These are phyloP conservation scores for Phytophthora palmivora DNA, from an alignment of 352 stramenopile species.

Conservation along the genomic window DNA sequence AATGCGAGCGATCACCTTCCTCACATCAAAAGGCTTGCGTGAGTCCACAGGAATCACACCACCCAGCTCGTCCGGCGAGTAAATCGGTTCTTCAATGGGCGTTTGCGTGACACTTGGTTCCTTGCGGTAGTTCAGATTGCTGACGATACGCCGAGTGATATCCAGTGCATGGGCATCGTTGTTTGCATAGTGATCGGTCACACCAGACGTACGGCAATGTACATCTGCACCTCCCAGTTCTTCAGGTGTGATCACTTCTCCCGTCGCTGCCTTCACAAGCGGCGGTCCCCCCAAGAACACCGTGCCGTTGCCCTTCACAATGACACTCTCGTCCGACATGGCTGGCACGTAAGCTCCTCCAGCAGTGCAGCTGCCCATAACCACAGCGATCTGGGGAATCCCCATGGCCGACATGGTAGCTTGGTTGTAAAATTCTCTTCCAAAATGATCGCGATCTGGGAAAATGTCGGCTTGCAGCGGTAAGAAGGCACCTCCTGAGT, in stretches of 20 bases:
- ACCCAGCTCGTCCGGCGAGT: conserved; percentile 91
- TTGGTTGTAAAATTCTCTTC: conserved; percentile 99
- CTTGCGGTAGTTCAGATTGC: conserved; percentile 88
- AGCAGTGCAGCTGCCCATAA: conserved; percentile 98
- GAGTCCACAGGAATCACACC: conserved; percentile 95
- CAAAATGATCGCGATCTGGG: conserved; percentile 97
- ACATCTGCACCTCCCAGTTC: conserved; percentile 96
- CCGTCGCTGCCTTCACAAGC: conserved; percentile 98
- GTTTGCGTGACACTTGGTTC: conserved; percentile 47
- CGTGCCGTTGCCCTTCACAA: conserved; percentile 96
- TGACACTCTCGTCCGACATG: conserved; percentile 98
- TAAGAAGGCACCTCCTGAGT: conserved; percentile 95
- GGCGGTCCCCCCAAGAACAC: conserved; percentile 98
- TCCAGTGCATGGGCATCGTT: conserved; percentile 96
- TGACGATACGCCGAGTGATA: conserved; percentile 92
- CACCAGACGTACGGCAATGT: conserved; percentile 91
- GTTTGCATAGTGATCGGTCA: conserved; percentile 97
- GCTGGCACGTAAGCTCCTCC: conserved; percentile 97
- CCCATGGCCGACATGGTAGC: conserved; percentile 94
- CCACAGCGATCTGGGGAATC: conserved; percentile 97
- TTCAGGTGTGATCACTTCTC: conserved; percentile 95
- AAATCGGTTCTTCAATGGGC: conserved; percentile 94
- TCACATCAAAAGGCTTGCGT: conserved; percentile 96
- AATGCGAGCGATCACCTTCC: conserved; percentile 96
- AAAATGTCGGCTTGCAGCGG: conserved; percentile 98